Base-by-base conservation (phyloP, 805 yeast genomes). In the Wickerhamiella brachini region DNA sequence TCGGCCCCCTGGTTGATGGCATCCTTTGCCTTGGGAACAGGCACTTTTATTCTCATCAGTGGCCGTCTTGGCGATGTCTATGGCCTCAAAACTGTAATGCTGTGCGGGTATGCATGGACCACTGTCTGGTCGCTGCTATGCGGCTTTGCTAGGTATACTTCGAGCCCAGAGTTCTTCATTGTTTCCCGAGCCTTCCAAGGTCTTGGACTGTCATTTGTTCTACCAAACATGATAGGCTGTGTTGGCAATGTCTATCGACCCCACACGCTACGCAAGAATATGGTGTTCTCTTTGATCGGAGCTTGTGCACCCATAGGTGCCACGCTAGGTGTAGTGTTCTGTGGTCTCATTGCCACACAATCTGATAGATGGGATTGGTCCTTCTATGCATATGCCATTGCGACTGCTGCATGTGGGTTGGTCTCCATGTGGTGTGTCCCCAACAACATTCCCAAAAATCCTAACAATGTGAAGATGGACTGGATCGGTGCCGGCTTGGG, bases 11-110 rank as follows among this genome's bases (percentile, higher is more conserved):
- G 94, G 93, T 77, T 78, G 60, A 73, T 79, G 72, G 86, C 88
- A 1, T 75, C 85, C 1, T 82, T 78, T 61, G 78, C 87, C 0
- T 65, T 84, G 50, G 80, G 85, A 0, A 78, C 81, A 5, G 90
- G 90, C 9, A 80, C 90, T 0, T 80, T 83, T 55, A 83, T 84
- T 48, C 64, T 84, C 26, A 69, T 80, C 3, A 75, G 83, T 41
- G 93, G 93, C 9, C 72, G 80, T 49, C 61, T 82, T 49, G 93
- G 94, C 34, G 94, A 84, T 59, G 67, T 83, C 9, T 77, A 76
- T 55, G 93, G 93, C 0, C 69, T 81, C 49, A 79, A 78, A 51
- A 66, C 62, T 42, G 63, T 78, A 9, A 71, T 80, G 49, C 45
- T 78, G 0, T 56, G 70, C 6, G 87, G 90, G 0, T 79, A 79